Evolutionary conservation across 768 basidiomycete genomes (phyloP), one percentile per base, ranked within the genome.

Genomic region (Paxillus rubicundulus): DNA sequence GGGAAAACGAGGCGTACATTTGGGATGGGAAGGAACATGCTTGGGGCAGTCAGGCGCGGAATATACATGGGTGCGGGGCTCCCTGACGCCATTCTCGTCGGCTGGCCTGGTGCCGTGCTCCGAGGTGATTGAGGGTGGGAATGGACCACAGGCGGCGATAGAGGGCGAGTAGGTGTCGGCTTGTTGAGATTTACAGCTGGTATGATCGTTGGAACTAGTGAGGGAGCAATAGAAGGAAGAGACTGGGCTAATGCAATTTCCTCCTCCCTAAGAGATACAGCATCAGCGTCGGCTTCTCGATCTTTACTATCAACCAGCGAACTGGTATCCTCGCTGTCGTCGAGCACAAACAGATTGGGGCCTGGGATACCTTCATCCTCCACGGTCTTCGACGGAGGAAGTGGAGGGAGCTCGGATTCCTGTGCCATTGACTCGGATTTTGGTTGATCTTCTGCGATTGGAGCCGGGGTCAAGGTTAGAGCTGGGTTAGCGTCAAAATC

Each of bases 11-110:
- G 72, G 81, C 87, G 82, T 79, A 92, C 90, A 74, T 90, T 90
- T 46, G 91, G 90, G 39, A 92, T 87, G n/a, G 90, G 90, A 43
- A 92, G 72, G 66, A 92, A 92, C 85, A 92, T 86, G 32, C 83
- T 86, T 32, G 89, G 84, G 27, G 81, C 68, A 33, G 85, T 76
- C 34, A 92, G 80, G 34, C 82, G 82, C 2, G 89, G 87, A 24
- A 89, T 73, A 65, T 82, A 85, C 18, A 88, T 62, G 43, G 66
- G 64, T 12, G 62, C 50, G 18, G 60, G 52, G 16, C 54, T 61
- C 44, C 43, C 43, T 6, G 47, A 1, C 4, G 38, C 28, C 6
- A 59, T 45, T 41, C 49, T 45, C 12, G 36, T 18, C 3, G 49
- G 40, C 6, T 32, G 57, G 9, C 82, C 80, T 2, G 81, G 85